phyloP scores from a whole-genome alignment of 2,329 filamentous ascomycete species.

The Aspergillus aculeatus region DNA sequence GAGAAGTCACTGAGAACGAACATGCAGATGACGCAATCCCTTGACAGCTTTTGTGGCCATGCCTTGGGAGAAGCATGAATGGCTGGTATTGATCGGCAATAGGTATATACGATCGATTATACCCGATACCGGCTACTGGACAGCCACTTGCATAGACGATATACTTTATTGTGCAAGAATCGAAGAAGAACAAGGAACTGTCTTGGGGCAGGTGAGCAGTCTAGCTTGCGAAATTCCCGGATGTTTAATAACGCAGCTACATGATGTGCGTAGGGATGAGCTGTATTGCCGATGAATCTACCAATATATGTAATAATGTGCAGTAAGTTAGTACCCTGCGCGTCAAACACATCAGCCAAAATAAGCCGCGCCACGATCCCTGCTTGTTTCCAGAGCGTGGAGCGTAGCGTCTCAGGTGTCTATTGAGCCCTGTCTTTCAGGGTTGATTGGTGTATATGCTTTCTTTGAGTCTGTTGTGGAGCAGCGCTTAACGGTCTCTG shows the following conservation, averaged over 20 bases:
- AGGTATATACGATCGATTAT: too few relatives aligned
- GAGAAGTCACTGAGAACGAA: too few relatives aligned
- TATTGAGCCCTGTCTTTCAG: neutral
- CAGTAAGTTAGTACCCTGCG: neutral
- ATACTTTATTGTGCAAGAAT: too few relatives aligned
- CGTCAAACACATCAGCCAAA: neutral
- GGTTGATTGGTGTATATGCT: neutral
- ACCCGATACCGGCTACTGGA: neutral
- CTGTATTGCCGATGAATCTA: neutral
- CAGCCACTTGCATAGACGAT: too few relatives aligned
- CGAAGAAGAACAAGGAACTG: neutral
- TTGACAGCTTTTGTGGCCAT: too few relatives aligned
- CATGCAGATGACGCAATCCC: too few relatives aligned
- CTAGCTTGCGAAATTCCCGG: neutral
- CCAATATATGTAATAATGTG: neutral
- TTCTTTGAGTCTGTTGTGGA: neutral
- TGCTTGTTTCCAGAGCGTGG: neutral
- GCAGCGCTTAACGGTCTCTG: conserved; percentile 2
- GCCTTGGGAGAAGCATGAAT: neutral
- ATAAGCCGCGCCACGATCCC: neutral
- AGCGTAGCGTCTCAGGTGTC: conserved; percentile 1
- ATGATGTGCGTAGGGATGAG: neutral
- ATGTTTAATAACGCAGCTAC: neutral
- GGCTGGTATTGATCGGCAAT: neutral
- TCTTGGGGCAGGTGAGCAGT: neutral